Conservation (phyloP, 2,329 filamentous ascomycete genomes). For the Ophiostoma triangulosporum region DNA sequence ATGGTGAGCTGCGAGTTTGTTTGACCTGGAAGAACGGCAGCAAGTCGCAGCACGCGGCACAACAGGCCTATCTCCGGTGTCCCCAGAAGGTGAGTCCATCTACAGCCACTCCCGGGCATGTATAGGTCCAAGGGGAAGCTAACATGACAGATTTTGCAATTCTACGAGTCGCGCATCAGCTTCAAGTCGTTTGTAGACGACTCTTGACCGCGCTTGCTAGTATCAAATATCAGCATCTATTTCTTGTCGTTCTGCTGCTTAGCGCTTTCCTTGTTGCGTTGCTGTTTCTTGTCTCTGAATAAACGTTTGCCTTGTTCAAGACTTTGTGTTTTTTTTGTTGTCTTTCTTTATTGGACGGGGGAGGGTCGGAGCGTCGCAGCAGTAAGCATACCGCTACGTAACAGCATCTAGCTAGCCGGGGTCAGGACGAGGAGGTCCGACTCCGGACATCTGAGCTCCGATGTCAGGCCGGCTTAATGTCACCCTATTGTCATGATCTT, state of each 20-base stretch:
- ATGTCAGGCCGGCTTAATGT: not conserved
- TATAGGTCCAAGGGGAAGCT: not conserved
- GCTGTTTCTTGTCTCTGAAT: no score
- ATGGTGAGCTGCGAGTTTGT: slow-evolving; percentile 50
- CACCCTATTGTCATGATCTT: not conserved
- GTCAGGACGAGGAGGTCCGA: no score
- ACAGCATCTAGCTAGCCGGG: no score
- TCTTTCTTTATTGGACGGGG: not conserved
- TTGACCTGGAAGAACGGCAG: slow-evolving; percentile 60
- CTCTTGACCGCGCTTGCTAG: no score
- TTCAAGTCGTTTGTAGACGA: slow-evolving; percentile 13
- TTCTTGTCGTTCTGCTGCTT: no score
- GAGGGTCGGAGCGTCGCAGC: not conserved
- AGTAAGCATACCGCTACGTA: no score
- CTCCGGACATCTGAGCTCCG: no score
- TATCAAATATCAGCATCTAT: no score
- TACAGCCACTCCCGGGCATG: not conserved
- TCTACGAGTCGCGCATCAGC: slow-evolving; percentile 45
- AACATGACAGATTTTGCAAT: slow-evolving; percentile 38
- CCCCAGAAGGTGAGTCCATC: slow-evolving; percentile 51
- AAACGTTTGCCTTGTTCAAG: no score
- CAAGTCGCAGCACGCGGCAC: slow-evolving; percentile 60
- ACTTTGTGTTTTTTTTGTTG: no score
- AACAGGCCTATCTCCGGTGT: slow-evolving; percentile 58
- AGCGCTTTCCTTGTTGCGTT: no score